Evolutionary conservation across 2,329 filamentous ascomycete genomes (phyloP).

Genomic region (Sclerotinia borealis): DNA sequence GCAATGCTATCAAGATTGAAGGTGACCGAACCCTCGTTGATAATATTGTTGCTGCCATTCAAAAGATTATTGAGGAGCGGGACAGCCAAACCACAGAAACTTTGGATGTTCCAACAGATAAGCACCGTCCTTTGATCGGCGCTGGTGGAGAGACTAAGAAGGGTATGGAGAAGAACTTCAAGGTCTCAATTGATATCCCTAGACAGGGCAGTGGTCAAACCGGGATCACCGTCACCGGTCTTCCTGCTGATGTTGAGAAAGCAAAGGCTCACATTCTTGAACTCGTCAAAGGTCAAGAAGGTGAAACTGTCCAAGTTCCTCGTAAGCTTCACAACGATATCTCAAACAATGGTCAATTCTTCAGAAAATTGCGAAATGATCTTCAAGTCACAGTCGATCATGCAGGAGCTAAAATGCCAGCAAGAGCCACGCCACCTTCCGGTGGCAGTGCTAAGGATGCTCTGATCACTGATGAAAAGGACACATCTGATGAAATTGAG

Average conservation of each 20-base stretch:
- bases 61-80: conserved; percentile 74
- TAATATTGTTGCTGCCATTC: conserved; percentile 77
- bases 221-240: conserved; percentile 78
- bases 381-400: conserved; percentile 89
- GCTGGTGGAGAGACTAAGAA: conserved; percentile 84
- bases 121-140: conserved; percentile 87
- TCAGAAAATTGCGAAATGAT: conserved; percentile 82
- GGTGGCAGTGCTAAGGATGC: conserved; percentile 63
- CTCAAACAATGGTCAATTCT: conserved; percentile 85
- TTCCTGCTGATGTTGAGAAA: conserved; percentile 70
- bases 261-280: conserved; percentile 79
- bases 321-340: conserved; percentile 76
- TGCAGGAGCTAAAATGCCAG: conserved; percentile 69
- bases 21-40: conserved; percentile 79
- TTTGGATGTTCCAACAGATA: conserved; percentile 78
- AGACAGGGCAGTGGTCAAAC: conserved; percentile 80
- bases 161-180: conserved; percentile 78
- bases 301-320: conserved; percentile 81
- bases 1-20: conserved; percentile 80
- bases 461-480: conserved; percentile 85
- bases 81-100: conserved; percentile 75
- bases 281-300: conserved; percentile 78
- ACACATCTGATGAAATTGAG: conserved; percentile 58
- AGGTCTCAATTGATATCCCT: conserved; percentile 82
- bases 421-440: conserved; percentile 55